These are phyloP conservation scores for Hericium erinaceus DNA, from an alignment of 768 basidiomycete species.

Conservation along the genomic window DNA sequence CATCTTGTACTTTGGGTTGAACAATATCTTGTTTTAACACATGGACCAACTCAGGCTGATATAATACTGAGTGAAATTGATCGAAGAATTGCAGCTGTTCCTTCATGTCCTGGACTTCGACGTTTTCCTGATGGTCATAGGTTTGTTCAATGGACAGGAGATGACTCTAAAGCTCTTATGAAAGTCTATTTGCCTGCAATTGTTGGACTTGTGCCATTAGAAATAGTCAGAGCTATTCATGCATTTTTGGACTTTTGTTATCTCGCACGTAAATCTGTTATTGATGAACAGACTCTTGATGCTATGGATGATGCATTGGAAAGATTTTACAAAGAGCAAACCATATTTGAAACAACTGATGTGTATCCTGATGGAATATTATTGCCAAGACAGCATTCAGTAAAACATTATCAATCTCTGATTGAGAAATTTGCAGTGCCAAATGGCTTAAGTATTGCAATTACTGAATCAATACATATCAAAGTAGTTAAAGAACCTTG, in stretches of 20 bases:
- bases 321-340: background rate
- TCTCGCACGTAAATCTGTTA: constrained; percentile 1
- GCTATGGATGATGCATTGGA: background rate
- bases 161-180: constrained; percentile 30
- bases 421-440: constrained; percentile 21
- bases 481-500: constrained; percentile 16
- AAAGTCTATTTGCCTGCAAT: constrained; percentile 25
- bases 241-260: constrained; percentile 15
- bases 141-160: constrained; percentile 29
- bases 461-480: constrained; percentile 19
- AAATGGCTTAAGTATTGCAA: constrained; percentile 18
- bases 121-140: background rate
- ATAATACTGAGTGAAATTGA: constrained; percentile 6
- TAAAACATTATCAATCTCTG: constrained; percentile 5
- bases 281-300: background rate
- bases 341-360: background rate
- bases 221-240: constrained; percentile 19
- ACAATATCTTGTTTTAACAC: background rate
- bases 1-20: constrained; percentile 3
- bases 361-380: constrained; percentile 8
- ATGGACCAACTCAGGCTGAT: background rate
- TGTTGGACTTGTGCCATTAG: constrained; percentile 21
- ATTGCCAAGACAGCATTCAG: constrained; percentile 11
- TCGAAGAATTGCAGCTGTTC: background rate
- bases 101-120: background rate